Conservation (phyloP, 768 basidiomycete genomes). For the Leccinellum luteum region DNA sequence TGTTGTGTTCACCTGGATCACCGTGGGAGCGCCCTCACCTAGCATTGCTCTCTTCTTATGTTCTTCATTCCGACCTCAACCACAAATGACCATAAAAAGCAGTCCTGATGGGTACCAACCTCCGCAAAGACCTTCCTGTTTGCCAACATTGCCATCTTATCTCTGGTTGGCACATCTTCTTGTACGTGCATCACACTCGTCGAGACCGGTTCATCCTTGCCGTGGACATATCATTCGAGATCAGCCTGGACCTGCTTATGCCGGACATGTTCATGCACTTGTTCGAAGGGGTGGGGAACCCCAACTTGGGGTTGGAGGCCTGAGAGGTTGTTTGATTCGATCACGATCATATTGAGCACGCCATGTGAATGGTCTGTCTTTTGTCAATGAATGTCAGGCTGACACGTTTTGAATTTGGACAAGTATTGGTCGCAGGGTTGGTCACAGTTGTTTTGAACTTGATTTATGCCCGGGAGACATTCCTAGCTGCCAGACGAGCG, state of each 20-base stretch:
- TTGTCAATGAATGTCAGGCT: not conserved
- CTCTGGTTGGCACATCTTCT: slow-evolving; percentile 69
- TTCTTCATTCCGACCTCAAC: no score
- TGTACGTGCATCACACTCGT: slow-evolving; percentile 57
- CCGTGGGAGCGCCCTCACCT: no score
- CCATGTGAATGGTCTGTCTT: slow-evolving; percentile 55
- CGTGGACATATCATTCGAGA: slow-evolving; percentile 63
- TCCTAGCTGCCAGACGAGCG: slow-evolving; percentile 73
- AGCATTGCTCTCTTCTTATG: no score
- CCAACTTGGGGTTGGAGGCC: slow-evolving; percentile 56
- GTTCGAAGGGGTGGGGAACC: slow-evolving; percentile 58
- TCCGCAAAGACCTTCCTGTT: slow-evolving; percentile 87
- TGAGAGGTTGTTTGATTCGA: slow-evolving; percentile 73
- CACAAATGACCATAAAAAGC: no score
- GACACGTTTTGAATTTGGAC: not conserved
- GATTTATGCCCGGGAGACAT: slow-evolving; percentile 70
- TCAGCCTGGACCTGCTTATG: slow-evolving; percentile 71
- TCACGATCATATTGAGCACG: slow-evolving; percentile 76
- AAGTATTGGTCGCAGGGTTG: slow-evolving; percentile 57
- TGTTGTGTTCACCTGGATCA: no score
- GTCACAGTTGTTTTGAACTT: slow-evolving; percentile 58
- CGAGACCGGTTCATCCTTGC: slow-evolving; percentile 69
- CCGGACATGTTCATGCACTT: slow-evolving; percentile 64
- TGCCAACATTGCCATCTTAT: slow-evolving; percentile 66
- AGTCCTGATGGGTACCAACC: no score